Evolutionary conservation across 768 basidiomycete genomes (phyloP).

Genomic region (Suillus paluster): DNA sequence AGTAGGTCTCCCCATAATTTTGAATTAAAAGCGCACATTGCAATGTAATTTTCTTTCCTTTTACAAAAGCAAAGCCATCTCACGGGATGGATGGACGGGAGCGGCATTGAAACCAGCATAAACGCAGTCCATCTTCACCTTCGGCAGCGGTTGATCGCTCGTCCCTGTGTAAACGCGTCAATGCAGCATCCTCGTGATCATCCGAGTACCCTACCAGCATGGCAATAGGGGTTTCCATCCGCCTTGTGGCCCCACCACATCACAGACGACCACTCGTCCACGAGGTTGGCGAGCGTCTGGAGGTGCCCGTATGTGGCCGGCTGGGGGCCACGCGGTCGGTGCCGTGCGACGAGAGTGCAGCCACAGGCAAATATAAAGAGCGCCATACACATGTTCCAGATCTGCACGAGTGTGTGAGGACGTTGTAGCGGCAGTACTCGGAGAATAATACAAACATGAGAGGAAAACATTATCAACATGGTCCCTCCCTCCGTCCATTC

Average conservation of each 20-base stretch:
- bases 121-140: conserved; percentile 4
- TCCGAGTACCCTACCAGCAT: conserved; percentile 20
- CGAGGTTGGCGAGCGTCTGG: conserved; percentile 37
- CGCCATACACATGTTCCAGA: conserved; percentile 18
- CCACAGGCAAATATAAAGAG: no score
- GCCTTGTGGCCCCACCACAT: conserved; percentile 37
- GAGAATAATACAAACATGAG: no score
- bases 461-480: no score
- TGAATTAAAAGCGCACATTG: no score
- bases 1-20: no score
- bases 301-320: conserved; percentile 38
- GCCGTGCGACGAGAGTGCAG: not conserved
- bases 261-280: conserved; percentile 38
- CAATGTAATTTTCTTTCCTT: no score
- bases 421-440: not conserved
- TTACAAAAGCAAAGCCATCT: no score
- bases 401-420: conserved; percentile 14
- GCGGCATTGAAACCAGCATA: not conserved
- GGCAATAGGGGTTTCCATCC: conserved; percentile 8
- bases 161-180: not conserved
- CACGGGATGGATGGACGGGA: no score
- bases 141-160: not conserved
- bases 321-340: conserved; percentile 27
- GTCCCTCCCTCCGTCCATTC: conserved; percentile 28
- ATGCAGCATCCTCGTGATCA: not conserved